Evolutionary conservation across 768 basidiomycete species (phyloP), one percentile per base, ranked within the genome.

Genomic region (Phylloporus sp.): DNA sequence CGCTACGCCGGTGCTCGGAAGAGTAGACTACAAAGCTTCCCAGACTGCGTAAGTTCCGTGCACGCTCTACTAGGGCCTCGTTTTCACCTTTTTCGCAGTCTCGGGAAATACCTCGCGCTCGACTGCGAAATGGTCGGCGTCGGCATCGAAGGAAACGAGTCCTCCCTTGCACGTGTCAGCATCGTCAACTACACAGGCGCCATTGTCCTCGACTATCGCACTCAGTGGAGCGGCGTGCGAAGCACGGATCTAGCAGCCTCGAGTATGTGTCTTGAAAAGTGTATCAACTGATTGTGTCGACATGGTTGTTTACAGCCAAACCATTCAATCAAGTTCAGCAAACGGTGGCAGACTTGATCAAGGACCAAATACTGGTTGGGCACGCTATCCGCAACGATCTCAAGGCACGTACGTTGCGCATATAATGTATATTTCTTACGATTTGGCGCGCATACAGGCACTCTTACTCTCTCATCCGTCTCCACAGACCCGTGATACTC

Each of bases 361-460:
- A 87, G 50, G 90, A 84, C 44, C 75, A 83, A 38, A 79, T 94
- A 34, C 64, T 98, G 11, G 74, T 98, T 8, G 96, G 94, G 2
- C 96, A 98, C 62, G 94, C 95, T 0, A 72, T 99, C 6, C 74
- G 83, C 60, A 90, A 97, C 55, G 95, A 98, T 70, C 73, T 96
- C 27, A 89, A 90, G 71, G 92, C 59, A 31, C 7, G 49, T 37
- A 1, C 2, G 14, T 7, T 18, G 13, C 3, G 18, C 33, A 38
- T 21, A 36, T 15, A 31, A 3, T 18, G 1, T 18, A 21, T 6
- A 9, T n/a, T 14, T 9, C 33, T 39, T 24, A 38, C 9, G 18
- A 34, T 10, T 14, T 22, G 1, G 3, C 27, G 1, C 54, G 5
- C 33, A 38, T 49, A 39, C 7, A 60, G 81, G 84, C 76, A 1